phyloP scores from a whole-genome alignment of 2,329 filamentous ascomycete species.

The Xylariaceae sp. region DNA sequence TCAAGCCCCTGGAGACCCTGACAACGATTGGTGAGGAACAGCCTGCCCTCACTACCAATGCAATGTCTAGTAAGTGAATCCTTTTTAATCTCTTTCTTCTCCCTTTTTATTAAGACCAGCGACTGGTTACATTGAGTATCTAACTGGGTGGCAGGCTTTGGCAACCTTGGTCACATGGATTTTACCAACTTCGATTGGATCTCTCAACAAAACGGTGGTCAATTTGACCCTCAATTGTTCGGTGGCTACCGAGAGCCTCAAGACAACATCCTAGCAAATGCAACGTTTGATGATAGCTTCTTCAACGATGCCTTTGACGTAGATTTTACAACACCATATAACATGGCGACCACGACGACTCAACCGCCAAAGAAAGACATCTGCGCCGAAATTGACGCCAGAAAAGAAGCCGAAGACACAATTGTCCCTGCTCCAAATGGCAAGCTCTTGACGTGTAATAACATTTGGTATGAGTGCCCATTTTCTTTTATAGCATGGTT shows the following conservation, averaged over 20 bases:
- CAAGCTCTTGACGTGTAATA: constrained; percentile 76
- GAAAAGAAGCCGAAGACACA: constrained; percentile 67
- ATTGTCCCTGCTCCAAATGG: constrained; percentile 54
- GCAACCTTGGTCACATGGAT: constrained; percentile 39
- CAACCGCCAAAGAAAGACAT: constrained; percentile 54
- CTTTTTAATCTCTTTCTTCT: background rate
- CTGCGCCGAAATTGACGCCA: constrained; percentile 71
- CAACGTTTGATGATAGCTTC: constrained; percentile 65
- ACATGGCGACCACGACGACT: constrained; percentile 49
- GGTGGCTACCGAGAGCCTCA: constrained; percentile 89
- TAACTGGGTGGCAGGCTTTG: constrained; percentile 27
- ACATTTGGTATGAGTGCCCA: constrained; percentile 71
- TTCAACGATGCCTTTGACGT: constrained; percentile 75
- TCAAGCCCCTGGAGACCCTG: constrained; percentile 58
- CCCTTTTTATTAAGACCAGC: too few species aligned
- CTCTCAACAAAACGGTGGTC: constrained; percentile 73
- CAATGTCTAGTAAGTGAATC: constrained; percentile 41
- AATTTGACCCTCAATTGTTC: constrained; percentile 89
- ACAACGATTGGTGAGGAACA: constrained; percentile 65
- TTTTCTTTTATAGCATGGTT: constrained; percentile 14
- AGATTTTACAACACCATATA: constrained; percentile 79
- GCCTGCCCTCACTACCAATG: constrained; percentile 34
- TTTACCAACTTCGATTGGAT: constrained; percentile 67
- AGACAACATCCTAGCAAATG: constrained; percentile 67
- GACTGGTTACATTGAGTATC: constrained; percentile 4